Conservation (phyloP, 371 early-diverging fungal species). For the Nematocida sp. region DNA sequence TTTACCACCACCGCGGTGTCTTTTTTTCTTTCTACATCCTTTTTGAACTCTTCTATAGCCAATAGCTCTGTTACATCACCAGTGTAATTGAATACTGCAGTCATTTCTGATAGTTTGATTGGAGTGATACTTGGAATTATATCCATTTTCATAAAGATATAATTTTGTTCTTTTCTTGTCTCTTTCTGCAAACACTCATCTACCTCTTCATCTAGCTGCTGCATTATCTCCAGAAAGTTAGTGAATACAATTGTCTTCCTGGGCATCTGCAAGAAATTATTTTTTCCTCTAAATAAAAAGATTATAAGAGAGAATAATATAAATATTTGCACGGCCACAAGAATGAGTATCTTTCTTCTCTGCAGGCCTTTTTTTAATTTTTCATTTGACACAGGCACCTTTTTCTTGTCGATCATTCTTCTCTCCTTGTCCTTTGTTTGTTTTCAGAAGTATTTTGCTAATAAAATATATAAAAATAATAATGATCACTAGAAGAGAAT, state of each 20-base stretch:
- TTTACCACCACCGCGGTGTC: constrained; percentile 51
- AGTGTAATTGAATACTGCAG: constrained; percentile 37
- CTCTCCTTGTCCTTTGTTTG: constrained; percentile 7
- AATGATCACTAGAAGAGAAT: neutral
- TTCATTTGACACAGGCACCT: neutral
- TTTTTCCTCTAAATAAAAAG: constrained; percentile 50
- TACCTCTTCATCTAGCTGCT: constrained; percentile 33
- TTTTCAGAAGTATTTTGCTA: neutral
- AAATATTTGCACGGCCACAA: neutral
- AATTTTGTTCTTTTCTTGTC: constrained; percentile 33
- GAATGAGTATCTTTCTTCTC: constrained; percentile 13
- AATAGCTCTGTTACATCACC: constrained; percentile 15
- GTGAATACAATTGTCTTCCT: neutral
- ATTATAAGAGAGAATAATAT: constrained; percentile 34
- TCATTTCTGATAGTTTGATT: constrained; percentile 46
- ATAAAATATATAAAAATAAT: constrained; percentile 10
- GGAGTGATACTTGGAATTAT: constrained; percentile 9
- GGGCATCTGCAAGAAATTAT: constrained; percentile 31
- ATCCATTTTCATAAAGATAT: constrained; percentile 9
- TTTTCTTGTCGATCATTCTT: neutral
- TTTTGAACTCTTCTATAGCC: neutral
- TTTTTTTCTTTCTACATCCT: neutral
- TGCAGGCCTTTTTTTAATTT: constrained; percentile 17
- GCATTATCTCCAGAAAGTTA: constrained; percentile 7
- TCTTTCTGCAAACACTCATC: neutral